A percentile compares a stretch with the other conserved stretches of the same genome.
phyloP scores from a whole-genome alignment of 805 yeast species.

The Saccharomycopsis sp. region DNA sequence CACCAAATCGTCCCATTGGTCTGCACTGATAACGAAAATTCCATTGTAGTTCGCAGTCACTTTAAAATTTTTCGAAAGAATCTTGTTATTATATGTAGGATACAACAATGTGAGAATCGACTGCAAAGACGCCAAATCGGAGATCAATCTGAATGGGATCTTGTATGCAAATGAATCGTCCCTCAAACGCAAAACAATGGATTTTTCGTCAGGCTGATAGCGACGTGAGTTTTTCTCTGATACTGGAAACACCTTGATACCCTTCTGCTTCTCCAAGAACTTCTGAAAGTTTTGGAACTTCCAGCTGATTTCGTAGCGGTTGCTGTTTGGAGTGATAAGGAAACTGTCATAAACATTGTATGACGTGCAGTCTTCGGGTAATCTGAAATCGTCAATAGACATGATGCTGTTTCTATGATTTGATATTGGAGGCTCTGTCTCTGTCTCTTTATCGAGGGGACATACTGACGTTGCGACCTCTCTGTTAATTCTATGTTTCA shows the following conservation, averaged over 20 bases:
- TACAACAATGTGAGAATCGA: background rate
- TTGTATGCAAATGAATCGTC: background rate
- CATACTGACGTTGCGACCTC: background rate
- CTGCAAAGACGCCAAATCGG: background rate
- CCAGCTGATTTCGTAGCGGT: background rate
- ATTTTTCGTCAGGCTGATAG: background rate
- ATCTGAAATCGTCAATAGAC: background rate
- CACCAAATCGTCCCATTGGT: slow-evolving; percentile 2
- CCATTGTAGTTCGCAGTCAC: background rate
- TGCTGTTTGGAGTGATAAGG: background rate
- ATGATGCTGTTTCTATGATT: background rate
- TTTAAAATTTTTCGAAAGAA: background rate
- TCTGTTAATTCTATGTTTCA: background rate
- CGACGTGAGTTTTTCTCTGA: background rate
- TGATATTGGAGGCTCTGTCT: slow-evolving; percentile 12
- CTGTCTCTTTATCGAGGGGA: slow-evolving; percentile 4
- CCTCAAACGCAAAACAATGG: background rate
- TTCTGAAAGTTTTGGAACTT: background rate
- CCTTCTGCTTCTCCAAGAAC: background rate
- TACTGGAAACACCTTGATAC: background rate
- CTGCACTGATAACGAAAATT: background rate
- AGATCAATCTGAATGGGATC: background rate
- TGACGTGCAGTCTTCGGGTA: background rate
- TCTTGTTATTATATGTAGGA: background rate
- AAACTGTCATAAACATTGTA: background rate